A percentile compares a stretch with the other conserved stretches of the same genome.
Evolutionary conservation across 805 yeast genomes (phyloP).

Genomic region (Sugiyamaella smithiae): DNA sequence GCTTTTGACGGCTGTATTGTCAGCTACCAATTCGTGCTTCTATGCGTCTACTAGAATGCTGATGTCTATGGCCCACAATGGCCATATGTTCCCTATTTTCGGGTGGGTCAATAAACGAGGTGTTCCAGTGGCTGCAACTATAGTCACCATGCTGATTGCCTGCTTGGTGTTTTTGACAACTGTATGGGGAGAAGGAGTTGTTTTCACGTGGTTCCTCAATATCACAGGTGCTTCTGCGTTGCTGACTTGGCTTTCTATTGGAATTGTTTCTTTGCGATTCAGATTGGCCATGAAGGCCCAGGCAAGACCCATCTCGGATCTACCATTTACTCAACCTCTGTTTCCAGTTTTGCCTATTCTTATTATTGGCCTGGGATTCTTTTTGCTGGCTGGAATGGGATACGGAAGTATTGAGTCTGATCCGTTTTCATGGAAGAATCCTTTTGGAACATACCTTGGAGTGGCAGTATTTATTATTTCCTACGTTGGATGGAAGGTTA

Average conservation of each 20-base stretch:
- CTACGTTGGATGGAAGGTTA: constrained; percentile 39
- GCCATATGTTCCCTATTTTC: constrained; percentile 53
- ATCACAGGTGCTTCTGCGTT: constrained; percentile 60
- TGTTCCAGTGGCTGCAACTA: constrained; percentile 56
- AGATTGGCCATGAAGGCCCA: constrained; percentile 56
- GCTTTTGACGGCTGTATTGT: constrained; percentile 57
- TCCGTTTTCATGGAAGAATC: constrained; percentile 37
- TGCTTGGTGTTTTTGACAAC: constrained; percentile 64
- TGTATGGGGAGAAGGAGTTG: constrained; percentile 52
- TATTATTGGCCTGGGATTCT: constrained; percentile 54
- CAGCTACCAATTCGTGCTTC: constrained; percentile 63
- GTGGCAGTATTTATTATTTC: constrained; percentile 40
- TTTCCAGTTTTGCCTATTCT: constrained; percentile 49
- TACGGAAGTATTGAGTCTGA: constrained; percentile 29
- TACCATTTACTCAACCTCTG: constrained; percentile 52
- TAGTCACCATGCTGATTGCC: constrained; percentile 52
- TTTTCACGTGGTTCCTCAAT: constrained; percentile 63
- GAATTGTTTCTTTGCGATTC: constrained; percentile 55
- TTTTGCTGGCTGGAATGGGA: constrained; percentile 49
- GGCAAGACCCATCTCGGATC: constrained; percentile 48
- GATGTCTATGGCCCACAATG: constrained; percentile 55
- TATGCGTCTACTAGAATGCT: constrained; percentile 63
- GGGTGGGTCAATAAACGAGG: constrained; percentile 51
- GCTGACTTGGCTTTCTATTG: constrained; percentile 61
- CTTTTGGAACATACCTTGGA: constrained; percentile 49